Evolutionary conservation across 495 filamentous ascomycete genomes (phyloP).

Genomic region (Penicillium daleae): DNA sequence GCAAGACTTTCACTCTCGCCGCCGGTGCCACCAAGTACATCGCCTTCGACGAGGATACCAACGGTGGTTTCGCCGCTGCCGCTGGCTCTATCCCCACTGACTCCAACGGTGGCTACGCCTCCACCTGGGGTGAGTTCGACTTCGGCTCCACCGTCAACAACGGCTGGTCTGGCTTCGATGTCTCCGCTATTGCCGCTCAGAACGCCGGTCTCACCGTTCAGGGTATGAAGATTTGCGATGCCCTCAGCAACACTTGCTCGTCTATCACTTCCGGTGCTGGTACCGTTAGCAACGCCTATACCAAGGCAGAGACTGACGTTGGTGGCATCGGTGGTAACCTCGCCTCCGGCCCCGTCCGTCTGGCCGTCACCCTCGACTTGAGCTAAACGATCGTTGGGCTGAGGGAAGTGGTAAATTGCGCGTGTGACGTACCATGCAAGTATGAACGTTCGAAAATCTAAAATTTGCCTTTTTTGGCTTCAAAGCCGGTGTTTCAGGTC

Average conservation of each 20-base stretch:
- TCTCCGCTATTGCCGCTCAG: slow-evolving; percentile 44
- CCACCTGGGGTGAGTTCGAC: slow-evolving; percentile 52
- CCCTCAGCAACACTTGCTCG: slow-evolving; percentile 33
- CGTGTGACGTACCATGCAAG: slow-evolving; percentile 7
- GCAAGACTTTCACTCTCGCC: slow-evolving; percentile 45
- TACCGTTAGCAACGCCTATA: slow-evolving; percentile 43
- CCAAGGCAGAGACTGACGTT: slow-evolving; percentile 33
- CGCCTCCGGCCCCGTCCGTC: slow-evolving; percentile 31
- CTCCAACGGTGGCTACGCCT: slow-evolving; percentile 38
- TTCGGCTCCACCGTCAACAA: slow-evolving; percentile 39
- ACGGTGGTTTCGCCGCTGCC: slow-evolving; percentile 44
- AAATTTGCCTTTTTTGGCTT: slow-evolving; percentile 9
- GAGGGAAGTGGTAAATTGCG: slow-evolving; percentile 16
- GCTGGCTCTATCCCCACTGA: slow-evolving; percentile 40
- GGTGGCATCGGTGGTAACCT: slow-evolving; percentile 49
- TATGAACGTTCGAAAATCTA: slow-evolving; percentile 3
- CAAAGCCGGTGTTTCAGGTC: slow-evolving; percentile 9
- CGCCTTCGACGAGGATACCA: slow-evolving; percentile 51
- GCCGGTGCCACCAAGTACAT: slow-evolving; percentile 48
- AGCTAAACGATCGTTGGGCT: neutral
- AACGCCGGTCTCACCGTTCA: slow-evolving; percentile 35
- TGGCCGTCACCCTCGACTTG: slow-evolving; percentile 38
- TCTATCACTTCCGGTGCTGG: slow-evolving; percentile 34
- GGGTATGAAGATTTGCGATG: slow-evolving; percentile 43
- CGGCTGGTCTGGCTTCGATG: slow-evolving; percentile 49